These are phyloP conservation scores for Cyberlindnera xylosilytica DNA, from an alignment of 805 yeast genomes.

Conservation along the genomic window DNA sequence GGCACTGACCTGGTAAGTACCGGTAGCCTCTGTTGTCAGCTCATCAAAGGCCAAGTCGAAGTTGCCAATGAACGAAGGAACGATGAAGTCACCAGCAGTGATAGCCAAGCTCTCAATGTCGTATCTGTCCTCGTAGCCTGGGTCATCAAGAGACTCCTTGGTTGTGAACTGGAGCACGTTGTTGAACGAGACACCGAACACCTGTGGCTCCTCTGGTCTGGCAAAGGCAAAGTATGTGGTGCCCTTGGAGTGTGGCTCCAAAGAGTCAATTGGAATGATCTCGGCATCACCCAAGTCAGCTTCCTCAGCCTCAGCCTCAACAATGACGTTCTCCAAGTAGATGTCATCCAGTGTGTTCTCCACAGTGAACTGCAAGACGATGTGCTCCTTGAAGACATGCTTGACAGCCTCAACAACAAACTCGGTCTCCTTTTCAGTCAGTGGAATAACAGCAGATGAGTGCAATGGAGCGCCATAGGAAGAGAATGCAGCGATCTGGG, in stretches of 20 bases:
- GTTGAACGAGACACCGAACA: conserved; percentile 50
- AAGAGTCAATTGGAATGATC: conserved; percentile 66
- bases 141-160: conserved; percentile 70
- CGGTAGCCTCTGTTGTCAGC: conserved; percentile 56
- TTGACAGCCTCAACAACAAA: conserved; percentile 82
- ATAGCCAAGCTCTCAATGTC: conserved; percentile 79
- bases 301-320: conserved; percentile 55
- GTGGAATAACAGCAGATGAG: conserved; percentile 58
- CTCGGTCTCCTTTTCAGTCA: conserved; percentile 92
- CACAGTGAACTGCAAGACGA: conserved; percentile 78
- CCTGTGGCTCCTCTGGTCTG: conserved; percentile 47
- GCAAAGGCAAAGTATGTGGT: conserved; percentile 74
- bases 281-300: conserved; percentile 53
- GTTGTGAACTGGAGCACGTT: conserved; percentile 71
- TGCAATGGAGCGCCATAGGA: conserved; percentile 73
- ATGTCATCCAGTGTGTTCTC: conserved; percentile 81
- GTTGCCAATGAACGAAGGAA: conserved; percentile 74
- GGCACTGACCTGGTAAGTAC: conserved; percentile 61
- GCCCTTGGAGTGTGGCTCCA: conserved; percentile 69
- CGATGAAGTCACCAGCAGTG: conserved; percentile 76
- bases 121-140: conserved; percentile 91
- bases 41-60: conserved; percentile 75
- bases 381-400: conserved; percentile 72
- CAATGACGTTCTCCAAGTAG: conserved; percentile 73
- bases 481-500: conserved; percentile 68